Evolutionary conservation across 1,284 basidiomycete genomes (phyloP).

Genomic region (Trametes hirsuta): DNA sequence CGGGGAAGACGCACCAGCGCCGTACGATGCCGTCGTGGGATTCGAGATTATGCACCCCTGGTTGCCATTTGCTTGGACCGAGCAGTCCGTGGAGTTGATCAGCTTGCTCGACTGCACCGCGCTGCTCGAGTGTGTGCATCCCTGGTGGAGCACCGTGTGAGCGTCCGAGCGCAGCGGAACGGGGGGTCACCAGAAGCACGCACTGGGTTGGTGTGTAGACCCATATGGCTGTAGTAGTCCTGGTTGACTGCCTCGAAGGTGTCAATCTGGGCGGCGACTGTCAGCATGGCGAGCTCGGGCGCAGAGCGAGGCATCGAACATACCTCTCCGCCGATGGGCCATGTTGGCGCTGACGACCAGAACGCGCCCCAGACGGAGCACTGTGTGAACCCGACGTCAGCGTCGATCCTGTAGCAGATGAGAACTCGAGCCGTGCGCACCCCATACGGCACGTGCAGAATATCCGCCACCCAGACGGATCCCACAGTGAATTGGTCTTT

Average conservation of each 20-base stretch:
- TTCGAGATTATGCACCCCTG: conserved; percentile 66
- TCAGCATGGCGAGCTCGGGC: background rate
- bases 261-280: conserved; percentile 50
- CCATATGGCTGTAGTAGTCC: conserved; percentile 64
- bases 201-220: conserved; percentile 62
- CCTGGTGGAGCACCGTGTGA: conserved; percentile 32
- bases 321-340: conserved; percentile 62
- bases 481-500: conserved; percentile 63
- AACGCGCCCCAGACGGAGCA: conserved; percentile 78
- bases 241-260: conserved; percentile 78
- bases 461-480: conserved; percentile 67
- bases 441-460: conserved; percentile 72
- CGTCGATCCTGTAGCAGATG: background rate
- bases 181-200: conserved; percentile 6
- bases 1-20: conserved; percentile 37
- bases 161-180: conserved; percentile 4
- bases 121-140: conserved; percentile 53
- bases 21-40: conserved; percentile 59
- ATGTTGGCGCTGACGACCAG: conserved; percentile 63
- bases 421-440: conserved; percentile 31
- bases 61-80: conserved; percentile 54
- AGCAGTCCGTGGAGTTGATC: conserved; percentile 65
- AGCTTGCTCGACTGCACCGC: conserved; percentile 54
- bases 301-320: conserved; percentile 13
- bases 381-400: conserved; percentile 36